phyloP scores from a whole-genome alignment of 139 green algal genomes.

The Coelastrella sp. region DNA sequence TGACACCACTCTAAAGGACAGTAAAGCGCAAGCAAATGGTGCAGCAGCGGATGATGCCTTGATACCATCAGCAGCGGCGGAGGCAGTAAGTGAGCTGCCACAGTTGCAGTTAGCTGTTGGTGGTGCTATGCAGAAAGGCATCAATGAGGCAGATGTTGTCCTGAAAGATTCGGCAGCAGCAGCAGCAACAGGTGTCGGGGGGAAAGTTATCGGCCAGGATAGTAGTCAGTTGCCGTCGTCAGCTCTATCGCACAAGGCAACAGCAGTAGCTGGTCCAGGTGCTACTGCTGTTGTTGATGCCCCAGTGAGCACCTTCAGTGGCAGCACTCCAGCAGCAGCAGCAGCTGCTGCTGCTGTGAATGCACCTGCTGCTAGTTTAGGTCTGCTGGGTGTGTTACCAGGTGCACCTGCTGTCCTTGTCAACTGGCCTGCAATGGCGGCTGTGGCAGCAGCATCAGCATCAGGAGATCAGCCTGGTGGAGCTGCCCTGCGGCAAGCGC shows the following conservation, averaged over 20 bases:
- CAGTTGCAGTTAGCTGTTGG: background rate
- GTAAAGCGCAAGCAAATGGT: background rate
- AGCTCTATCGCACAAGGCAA: constrained; percentile 14
- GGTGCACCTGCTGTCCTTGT: background rate
- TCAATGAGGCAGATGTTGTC: too few relatives aligned
- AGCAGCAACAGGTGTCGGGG: background rate
- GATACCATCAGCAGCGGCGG: background rate
- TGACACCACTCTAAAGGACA: too few relatives aligned
- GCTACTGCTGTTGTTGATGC: background rate
- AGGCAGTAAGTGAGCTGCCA: background rate
- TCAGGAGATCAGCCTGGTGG: background rate
- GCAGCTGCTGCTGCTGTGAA: background rate
- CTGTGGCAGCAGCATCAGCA: constrained; percentile 13
- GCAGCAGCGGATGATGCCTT: background rate
- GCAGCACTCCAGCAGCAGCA: background rate
- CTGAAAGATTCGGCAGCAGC: too few relatives aligned
- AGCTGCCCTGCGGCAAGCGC: background rate
- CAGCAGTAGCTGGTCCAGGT: background rate
- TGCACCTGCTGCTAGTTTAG: background rate
- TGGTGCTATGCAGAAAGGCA: background rate
- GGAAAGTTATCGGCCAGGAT: background rate
- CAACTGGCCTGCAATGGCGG: background rate
- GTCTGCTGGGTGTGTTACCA: constrained; percentile 1
- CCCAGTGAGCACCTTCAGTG: background rate
- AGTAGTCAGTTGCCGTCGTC: background rate